A percentile compares a stretch with the other conserved stretches of the same genome.
Evolutionary conservation across 768 basidiomycete species (phyloP).

Genomic region (Mycena indigotica): DNA sequence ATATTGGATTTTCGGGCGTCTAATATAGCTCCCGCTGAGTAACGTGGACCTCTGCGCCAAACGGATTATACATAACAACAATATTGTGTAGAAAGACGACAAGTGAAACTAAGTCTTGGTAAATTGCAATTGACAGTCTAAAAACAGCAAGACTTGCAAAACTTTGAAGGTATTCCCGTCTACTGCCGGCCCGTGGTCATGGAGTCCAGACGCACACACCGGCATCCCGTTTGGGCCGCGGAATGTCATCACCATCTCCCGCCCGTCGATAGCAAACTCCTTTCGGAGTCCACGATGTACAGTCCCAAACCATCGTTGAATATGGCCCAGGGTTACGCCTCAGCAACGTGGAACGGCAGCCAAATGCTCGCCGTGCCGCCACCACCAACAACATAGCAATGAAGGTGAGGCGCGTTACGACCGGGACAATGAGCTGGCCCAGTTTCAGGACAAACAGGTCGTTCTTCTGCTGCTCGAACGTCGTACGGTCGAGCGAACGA

Average conservation of each 20-base stretch:
- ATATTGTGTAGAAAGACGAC: too few relatives aligned
- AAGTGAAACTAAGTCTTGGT: too few relatives aligned
- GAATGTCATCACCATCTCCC: constrained; percentile 17
- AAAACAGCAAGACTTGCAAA: too few relatives aligned
- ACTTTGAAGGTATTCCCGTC: constrained; percentile 6
- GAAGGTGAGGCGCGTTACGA: constrained; percentile 5
- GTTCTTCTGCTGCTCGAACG: constrained; percentile 14
- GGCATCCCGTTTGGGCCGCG: constrained; percentile 6
- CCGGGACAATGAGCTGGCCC: constrained; percentile 24
- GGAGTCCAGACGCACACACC: constrained; percentile 14
- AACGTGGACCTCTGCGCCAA: too few relatives aligned
- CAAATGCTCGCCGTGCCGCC: constrained; percentile 23
- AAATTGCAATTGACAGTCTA: too few relatives aligned
- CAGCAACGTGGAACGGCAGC: constrained; percentile 21
- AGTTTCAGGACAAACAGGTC: constrained; percentile 17
- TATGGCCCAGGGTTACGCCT: constrained; percentile 18
- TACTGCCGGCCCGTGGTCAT: constrained; percentile 15
- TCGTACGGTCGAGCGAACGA: constrained; percentile 22
- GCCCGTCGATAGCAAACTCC: constrained; percentile 18
- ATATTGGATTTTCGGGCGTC: too few relatives aligned
- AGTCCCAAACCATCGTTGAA: constrained; percentile 5
- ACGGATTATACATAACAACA: too few relatives aligned
- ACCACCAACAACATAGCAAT: constrained; percentile 18
- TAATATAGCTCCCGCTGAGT: too few relatives aligned
- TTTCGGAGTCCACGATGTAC: constrained; percentile 17